phyloP scores from a whole-genome alignment of 306 rosid species.

The Alnus rubra region DNA sequence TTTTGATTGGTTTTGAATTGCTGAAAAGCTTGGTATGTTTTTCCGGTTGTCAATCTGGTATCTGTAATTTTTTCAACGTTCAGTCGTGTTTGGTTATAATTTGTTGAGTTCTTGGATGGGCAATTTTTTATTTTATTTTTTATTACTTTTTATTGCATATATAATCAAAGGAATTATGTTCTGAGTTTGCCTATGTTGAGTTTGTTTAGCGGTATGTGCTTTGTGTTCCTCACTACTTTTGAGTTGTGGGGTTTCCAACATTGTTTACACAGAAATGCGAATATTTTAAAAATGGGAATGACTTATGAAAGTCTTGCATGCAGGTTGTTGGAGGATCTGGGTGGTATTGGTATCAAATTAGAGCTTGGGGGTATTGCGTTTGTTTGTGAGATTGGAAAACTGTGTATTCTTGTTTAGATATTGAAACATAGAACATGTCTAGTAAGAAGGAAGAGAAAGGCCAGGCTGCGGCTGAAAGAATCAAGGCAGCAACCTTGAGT shows the following conservation, averaged over 20 bases:
- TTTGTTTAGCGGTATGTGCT: neutral
- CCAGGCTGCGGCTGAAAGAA: constrained; percentile 93
- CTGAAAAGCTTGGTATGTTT: neutral
- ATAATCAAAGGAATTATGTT: neutral
- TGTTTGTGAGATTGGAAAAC: neutral
- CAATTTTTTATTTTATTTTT: neutral
- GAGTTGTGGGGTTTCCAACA: neutral
- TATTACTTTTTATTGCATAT: neutral
- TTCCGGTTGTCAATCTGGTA: neutral
- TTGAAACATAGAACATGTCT: constrained; percentile 56
- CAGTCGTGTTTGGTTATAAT: neutral
- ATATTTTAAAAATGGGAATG: neutral
- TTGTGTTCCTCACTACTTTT: neutral
- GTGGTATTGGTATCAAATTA: neutral
- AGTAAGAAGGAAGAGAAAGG: constrained; percentile 96
- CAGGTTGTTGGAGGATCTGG: constrained; percentile 13
- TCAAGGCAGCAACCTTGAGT: constrained; percentile 89
- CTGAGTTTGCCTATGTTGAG: neutral
- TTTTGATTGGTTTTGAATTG: neutral
- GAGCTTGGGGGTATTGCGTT: neutral
- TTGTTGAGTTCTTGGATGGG: neutral
- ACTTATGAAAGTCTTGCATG: neutral
- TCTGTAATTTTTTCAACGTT: neutral
- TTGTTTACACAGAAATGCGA: neutral
- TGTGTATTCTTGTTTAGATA: neutral